phyloP scores from a whole-genome alignment of 306 rosid species.

The Acacia crassicarpa region DNA sequence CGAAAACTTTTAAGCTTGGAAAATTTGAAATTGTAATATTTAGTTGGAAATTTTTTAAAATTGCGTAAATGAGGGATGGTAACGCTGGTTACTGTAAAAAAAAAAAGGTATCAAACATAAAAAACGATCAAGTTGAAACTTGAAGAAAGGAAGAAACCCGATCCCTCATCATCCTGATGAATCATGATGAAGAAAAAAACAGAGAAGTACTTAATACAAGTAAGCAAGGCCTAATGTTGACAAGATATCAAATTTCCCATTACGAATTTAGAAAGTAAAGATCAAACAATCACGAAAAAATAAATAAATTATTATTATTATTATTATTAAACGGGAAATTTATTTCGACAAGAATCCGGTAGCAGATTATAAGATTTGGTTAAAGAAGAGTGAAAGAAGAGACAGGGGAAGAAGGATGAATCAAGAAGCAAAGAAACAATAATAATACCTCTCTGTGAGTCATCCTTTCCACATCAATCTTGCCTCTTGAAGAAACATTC shows the following conservation, averaged over 20 bases:
- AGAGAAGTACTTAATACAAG: neutral
- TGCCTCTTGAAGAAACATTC: conserved; percentile 68
- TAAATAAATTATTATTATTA: too few relatives aligned
- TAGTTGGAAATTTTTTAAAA: neutral
- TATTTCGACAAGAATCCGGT: neutral
- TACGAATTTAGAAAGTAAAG: neutral
- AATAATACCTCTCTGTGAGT: conserved; percentile 62
- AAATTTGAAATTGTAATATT: neutral
- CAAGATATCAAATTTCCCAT: neutral
- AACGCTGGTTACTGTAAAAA: neutral
- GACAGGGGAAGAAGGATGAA: neutral
- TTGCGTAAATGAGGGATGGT: neutral
- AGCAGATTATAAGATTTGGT: neutral
- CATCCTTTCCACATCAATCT: conserved; percentile 68
- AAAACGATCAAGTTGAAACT: neutral
- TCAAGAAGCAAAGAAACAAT: neutral
- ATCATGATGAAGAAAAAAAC: neutral
- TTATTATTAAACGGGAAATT: neutral
- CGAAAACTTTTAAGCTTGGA: neutral
- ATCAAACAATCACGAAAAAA: neutral
- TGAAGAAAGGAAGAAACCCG: neutral
- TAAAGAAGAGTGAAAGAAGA: neutral
- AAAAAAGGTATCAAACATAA: neutral
- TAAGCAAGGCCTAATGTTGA: neutral
- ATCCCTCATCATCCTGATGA: conserved; percentile 5